A percentile compares a stretch with the other conserved stretches of the same genome.
Evolutionary conservation across 1,284 basidiomycete genomes (phyloP).

Genomic region (Leucoagaricus sp.): DNA sequence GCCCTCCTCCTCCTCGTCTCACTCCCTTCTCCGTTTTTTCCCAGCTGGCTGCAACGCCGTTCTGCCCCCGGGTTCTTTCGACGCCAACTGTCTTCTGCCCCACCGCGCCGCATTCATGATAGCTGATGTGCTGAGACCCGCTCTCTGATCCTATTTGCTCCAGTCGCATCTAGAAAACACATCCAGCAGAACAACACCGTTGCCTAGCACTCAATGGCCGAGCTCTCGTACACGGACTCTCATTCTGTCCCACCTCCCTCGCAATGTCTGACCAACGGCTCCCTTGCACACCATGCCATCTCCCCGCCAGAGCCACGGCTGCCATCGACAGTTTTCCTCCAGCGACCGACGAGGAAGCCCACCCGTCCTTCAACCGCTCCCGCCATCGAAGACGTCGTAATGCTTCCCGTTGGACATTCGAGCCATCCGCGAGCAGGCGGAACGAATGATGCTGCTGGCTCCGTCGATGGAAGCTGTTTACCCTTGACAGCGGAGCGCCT

Average conservation of each 20-base stretch:
- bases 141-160: neutral
- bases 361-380: conserved; percentile 55
- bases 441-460: neutral
- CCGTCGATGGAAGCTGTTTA: neutral
- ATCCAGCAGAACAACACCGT: too few species aligned
- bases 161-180: neutral
- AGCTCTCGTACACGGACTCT: neutral
- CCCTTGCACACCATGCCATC: conserved; percentile 7
- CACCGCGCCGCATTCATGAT: neutral
- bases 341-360: conserved; percentile 30
- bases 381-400: conserved; percentile 32
- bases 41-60: too few species aligned
- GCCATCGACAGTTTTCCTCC: conserved; percentile 16
- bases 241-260: conserved; percentile 11
- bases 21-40: neutral
- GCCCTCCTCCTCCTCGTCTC: neutral
- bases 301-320: conserved; percentile 10
- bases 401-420: conserved; percentile 29
- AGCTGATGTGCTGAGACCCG: neutral
- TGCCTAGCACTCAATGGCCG: conserved; percentile 4
- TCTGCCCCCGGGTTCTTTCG: too few species aligned
- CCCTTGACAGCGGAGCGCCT: neutral
- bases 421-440: neutral
- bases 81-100: too few species aligned
- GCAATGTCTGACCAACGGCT: conserved; percentile 7